A percentile compares a stretch with the other conserved stretches of the same genome.
These are phyloP conservation scores for Coemansia sp. DNA, from an alignment of 192 early-diverging fungal genomes.

Conservation along the genomic window DNA sequence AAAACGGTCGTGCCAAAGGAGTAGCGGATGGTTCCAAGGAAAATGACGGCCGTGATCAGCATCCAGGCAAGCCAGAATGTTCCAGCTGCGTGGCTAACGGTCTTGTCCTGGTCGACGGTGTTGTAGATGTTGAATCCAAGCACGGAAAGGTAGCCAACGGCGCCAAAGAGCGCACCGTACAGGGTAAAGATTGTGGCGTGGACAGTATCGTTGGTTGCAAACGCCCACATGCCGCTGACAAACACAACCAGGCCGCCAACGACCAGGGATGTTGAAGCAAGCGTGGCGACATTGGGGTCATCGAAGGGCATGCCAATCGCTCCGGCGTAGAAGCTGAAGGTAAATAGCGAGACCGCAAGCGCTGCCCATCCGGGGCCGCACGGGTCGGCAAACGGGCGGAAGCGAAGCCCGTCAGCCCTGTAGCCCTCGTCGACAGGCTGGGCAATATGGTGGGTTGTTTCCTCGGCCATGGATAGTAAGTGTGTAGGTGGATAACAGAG, in stretches of 20 bases:
- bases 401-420: slow-evolving; percentile 29
- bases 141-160: slow-evolving; percentile 57
- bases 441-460: slow-evolving; percentile 23
- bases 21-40: slow-evolving; percentile 66
- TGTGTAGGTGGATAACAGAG: neutral
- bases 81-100: slow-evolving; percentile 60
- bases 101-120: slow-evolving; percentile 57
- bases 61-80: slow-evolving; percentile 72
- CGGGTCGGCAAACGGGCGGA: slow-evolving; percentile 56
- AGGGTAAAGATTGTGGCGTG: slow-evolving; percentile 79
- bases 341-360: slow-evolving; percentile 51
- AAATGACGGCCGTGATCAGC: slow-evolving; percentile 69
- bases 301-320: slow-evolving; percentile 57
- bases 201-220: slow-evolving; percentile 79
- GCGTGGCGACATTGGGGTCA: slow-evolving; percentile 50
- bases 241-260: slow-evolving; percentile 56
- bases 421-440: slow-evolving; percentile 18
- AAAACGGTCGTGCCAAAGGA: slow-evolving; percentile 64
- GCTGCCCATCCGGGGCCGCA: slow-evolving; percentile 55
- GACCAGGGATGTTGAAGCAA: slow-evolving; percentile 51
- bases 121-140: slow-evolving; percentile 61
- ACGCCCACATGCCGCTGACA: slow-evolving; percentile 69
- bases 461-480: slow-evolving; percentile 29
- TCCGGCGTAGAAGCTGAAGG: slow-evolving; percentile 55
- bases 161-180: slow-evolving; percentile 70